Conservation (phyloP, 1,284 basidiomycete genomes). For the Ganoderma lucidum region DNA sequence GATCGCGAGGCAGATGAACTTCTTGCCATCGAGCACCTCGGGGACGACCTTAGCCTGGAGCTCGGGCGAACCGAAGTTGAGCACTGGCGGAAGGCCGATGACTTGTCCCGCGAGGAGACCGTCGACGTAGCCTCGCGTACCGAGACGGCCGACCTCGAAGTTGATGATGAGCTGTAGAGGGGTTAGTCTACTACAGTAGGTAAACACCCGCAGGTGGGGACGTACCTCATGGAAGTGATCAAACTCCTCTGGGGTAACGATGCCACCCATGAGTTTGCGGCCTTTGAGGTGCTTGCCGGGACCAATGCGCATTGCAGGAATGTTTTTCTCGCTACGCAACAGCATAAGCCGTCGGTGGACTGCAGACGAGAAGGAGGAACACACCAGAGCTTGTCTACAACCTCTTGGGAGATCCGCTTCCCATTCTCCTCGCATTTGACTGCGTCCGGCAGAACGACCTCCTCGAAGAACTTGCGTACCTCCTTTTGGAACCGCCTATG, state of each 20-base stretch:
- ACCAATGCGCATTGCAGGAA: conserved; percentile 94
- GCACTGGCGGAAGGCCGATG: conserved; percentile 84
- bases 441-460: conserved; percentile 72
- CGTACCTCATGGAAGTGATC: conserved; percentile 81
- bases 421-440: conserved; percentile 80
- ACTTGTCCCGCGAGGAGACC: conserved; percentile 85
- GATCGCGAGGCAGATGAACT: conserved; percentile 79
- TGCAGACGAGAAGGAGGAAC: conserved; percentile 31
- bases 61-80: conserved; percentile 88
- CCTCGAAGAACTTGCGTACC: conserved; percentile 68
- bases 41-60: conserved; percentile 71
- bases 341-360: not conserved
- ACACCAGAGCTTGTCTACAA: conserved; percentile 79
- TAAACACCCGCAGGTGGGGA: not conserved
- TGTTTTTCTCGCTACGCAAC: conserved; percentile 65
- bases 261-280: conserved; percentile 81
- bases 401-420: conserved; percentile 76
- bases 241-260: conserved; percentile 90
- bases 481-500: conserved; percentile 74
- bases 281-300: conserved; percentile 92
- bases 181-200: conserved; percentile 26
- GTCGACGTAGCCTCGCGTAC: conserved; percentile 87
- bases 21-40: conserved; percentile 83
- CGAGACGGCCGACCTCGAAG: conserved; percentile 85
- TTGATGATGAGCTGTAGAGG: conserved; percentile 77